These are phyloP conservation scores for Tagetes patula DNA, from an alignment of 129 eudicot species.

Conservation along the genomic window DNA sequence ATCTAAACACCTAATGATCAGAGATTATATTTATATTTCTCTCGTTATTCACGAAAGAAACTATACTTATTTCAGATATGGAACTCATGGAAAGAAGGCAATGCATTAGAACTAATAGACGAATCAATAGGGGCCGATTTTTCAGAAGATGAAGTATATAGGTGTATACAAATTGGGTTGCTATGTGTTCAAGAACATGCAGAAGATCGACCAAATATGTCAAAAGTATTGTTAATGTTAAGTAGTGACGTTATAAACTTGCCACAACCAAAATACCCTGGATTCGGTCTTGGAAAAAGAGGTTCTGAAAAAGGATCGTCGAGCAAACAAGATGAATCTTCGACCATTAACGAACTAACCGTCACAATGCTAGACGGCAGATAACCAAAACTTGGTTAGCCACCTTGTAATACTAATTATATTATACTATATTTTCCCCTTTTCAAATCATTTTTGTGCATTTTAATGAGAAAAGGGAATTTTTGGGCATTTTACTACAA, in stretches of 20 bases:
- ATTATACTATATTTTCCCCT: neutral
- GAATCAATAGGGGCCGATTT: slow-evolving; percentile 40
- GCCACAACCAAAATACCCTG: slow-evolving; percentile 74
- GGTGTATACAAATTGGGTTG: slow-evolving; percentile 86
- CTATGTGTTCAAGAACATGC: slow-evolving; percentile 83
- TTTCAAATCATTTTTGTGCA: neutral
- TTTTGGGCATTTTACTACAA: neutral
- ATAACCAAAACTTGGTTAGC: slow-evolving; percentile 30
- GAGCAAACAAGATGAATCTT: slow-evolving; percentile 60
- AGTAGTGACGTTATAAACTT: slow-evolving; percentile 49
- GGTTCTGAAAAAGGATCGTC: slow-evolving; percentile 52
- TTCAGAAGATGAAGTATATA: slow-evolving; percentile 49
- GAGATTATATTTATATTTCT: neutral
- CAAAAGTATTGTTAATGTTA: slow-evolving; percentile 62
- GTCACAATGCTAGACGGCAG: slow-evolving; percentile 65
- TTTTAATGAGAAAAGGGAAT: slow-evolving; percentile 2
- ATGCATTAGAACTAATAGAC: slow-evolving; percentile 56
- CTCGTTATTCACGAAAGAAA: neutral
- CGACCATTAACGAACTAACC: slow-evolving; percentile 58
- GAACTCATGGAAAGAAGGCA: slow-evolving; percentile 78
- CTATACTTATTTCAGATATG: slow-evolving; percentile 49
- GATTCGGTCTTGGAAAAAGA: slow-evolving; percentile 61
- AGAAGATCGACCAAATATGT: slow-evolving; percentile 85
- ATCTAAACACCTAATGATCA: neutral
- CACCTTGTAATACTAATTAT: neutral